Percentiles rank a stretch among this genome's conserved stretches.
These are phyloP conservation scores for Saturnispora serradocipensis DNA, from an alignment of 805 yeast species.

Conservation along the genomic window DNA sequence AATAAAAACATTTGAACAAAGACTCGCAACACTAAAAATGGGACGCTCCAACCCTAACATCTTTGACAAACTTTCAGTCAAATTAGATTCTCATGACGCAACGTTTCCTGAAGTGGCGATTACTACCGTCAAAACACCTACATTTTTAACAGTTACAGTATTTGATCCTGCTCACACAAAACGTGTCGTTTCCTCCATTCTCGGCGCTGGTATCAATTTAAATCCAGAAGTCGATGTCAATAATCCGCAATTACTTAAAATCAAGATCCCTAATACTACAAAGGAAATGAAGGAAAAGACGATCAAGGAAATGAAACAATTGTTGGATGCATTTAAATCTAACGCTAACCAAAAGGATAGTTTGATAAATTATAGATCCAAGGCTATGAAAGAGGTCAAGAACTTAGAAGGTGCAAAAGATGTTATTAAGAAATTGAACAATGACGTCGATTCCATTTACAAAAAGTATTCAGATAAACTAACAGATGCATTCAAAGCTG, in stretches of 20 bases:
- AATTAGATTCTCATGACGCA: constrained; percentile 36
- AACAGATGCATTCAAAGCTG: constrained; percentile 43
- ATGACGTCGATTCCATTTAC: constrained; percentile 60
- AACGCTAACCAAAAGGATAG: constrained; percentile 38
- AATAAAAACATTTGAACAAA: constrained; percentile 43
- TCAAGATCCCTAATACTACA: constrained; percentile 68
- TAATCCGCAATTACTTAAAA: constrained; percentile 63
- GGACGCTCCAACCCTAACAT: constrained; percentile 62
- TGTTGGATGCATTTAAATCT: constrained; percentile 53
- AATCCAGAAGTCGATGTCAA: constrained; percentile 71
- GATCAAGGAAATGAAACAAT: constrained; percentile 54
- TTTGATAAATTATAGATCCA: constrained; percentile 48
- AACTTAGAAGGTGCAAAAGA: constrained; percentile 40
- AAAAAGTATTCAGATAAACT: constrained; percentile 55
- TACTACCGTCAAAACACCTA: constrained; percentile 53
- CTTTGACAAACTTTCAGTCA: constrained; percentile 51
- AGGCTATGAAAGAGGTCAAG: constrained; percentile 47
- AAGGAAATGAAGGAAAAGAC: constrained; percentile 50
- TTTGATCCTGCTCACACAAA: constrained; percentile 75
- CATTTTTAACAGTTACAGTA: constrained; percentile 67
- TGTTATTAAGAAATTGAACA: constrained; percentile 42
- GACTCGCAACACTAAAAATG: constrained; percentile 52
- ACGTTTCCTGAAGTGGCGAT: constrained; percentile 58
- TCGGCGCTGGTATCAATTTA: constrained; percentile 61
- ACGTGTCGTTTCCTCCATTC: constrained; percentile 58